Conservation (phyloP, 345 rosid genomes). For the Ceriops tagal region DNA sequence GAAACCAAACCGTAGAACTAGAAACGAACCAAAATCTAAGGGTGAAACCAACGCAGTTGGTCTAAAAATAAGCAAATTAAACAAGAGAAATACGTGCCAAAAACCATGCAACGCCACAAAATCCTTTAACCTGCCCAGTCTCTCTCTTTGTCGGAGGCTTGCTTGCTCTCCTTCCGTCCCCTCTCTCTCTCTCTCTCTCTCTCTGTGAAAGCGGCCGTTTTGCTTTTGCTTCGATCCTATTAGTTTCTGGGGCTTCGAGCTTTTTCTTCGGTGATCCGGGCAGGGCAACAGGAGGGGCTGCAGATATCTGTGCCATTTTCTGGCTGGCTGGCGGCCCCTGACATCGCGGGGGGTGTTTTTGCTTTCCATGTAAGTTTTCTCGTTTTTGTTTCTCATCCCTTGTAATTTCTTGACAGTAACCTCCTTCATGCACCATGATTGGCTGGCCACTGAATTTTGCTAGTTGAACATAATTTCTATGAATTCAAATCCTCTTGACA, state of each 20-base stretch:
- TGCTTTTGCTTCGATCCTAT: neutral
- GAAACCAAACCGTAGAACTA: too few species aligned
- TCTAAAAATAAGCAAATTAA: too few species aligned
- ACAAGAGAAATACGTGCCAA: conserved; percentile 8
- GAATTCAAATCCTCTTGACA: too few species aligned
- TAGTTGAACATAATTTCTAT: too few species aligned
- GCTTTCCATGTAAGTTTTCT: neutral
- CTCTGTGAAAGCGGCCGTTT: neutral
- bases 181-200: neutral
- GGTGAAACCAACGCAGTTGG: too few species aligned
- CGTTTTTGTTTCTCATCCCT: neutral
- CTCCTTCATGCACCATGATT: neutral
- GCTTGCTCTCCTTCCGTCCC: neutral
- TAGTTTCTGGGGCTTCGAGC: neutral
- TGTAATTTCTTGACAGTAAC: neutral
- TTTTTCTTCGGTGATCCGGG: neutral
- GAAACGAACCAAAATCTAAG: too few species aligned
- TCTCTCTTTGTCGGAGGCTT: neutral
- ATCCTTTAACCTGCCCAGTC: neutral
- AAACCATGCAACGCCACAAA: conserved; percentile 12
- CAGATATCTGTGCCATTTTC: neutral
- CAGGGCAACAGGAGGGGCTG: neutral
- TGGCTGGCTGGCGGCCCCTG: too few species aligned
- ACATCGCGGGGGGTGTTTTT: neutral
- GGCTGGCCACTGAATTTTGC: too few species aligned